Conservation (phyloP, 2,329 filamentous ascomycete genomes). For the Cytospora leucostoma region DNA sequence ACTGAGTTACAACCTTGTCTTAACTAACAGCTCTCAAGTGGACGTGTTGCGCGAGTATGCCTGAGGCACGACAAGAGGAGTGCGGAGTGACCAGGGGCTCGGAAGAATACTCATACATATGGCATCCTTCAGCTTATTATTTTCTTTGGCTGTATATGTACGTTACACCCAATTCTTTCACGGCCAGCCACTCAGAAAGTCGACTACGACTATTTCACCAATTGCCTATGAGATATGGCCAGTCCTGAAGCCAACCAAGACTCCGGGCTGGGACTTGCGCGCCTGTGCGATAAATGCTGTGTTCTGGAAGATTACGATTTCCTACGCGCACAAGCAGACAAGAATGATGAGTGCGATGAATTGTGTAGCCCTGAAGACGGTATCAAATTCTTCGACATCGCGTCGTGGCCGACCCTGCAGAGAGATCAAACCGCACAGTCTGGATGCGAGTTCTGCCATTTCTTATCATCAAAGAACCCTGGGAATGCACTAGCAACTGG, state of each 20-base stretch:
- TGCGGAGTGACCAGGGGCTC: neutral
- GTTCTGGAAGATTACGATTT: neutral
- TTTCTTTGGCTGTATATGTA: no score
- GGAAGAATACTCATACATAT: no score
- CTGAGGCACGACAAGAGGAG: neutral
- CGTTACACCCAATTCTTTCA: neutral
- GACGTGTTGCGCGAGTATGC: no score
- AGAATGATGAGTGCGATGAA: no score
- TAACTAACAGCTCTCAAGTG: no score
- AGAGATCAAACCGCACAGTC: neutral
- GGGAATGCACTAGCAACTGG: neutral
- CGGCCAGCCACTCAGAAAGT: neutral
- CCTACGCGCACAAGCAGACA: neutral
- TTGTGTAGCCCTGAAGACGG: no score
- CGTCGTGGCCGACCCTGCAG: neutral
- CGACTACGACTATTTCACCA: neutral
- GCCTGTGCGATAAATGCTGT: neutral
- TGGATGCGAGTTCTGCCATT: neutral
- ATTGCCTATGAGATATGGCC: neutral
- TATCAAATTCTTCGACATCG: neutral
- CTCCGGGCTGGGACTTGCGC: neutral
- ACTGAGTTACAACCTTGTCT: no score
- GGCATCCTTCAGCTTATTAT: neutral
- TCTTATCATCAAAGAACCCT: neutral
- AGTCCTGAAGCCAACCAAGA: neutral